Percentiles rank a stretch among this genome's conserved stretches.
Evolutionary conservation across 2,329 filamentous ascomycete species (phyloP).

Genomic region (Volutella citrinella): DNA sequence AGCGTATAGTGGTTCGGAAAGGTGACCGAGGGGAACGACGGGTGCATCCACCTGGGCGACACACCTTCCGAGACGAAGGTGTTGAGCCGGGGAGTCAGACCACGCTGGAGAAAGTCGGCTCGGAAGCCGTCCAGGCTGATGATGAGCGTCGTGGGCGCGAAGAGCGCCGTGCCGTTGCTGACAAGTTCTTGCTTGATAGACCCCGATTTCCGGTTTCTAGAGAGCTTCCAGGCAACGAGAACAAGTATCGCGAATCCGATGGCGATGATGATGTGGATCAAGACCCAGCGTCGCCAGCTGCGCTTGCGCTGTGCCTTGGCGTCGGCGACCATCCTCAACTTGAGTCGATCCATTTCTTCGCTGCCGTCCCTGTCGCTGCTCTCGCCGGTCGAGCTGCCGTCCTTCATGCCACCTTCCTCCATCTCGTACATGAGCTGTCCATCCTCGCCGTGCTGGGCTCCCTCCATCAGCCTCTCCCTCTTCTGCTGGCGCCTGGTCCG

Average conservation of each 20-base stretch:
- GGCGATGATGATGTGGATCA: constrained; percentile 50
- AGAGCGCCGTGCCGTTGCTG: constrained; percentile 84
- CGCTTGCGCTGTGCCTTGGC: constrained; percentile 48
- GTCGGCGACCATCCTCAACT: constrained; percentile 46
- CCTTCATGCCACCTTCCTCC: constrained; percentile 74
- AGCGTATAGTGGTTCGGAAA: constrained; percentile 97
- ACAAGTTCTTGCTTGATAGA: constrained; percentile 33
- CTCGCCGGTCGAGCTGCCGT: constrained; percentile 61
- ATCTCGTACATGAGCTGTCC: constrained; percentile 84
- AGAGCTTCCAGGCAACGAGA: constrained; percentile 58
- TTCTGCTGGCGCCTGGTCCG: constrained; percentile 51
- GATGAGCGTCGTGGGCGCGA: constrained; percentile 87
- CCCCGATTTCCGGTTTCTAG: constrained; percentile 40
- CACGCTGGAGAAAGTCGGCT: constrained; percentile 84
- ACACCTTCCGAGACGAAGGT: constrained; percentile 78
- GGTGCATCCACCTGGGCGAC: constrained; percentile 87
- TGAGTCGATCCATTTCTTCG: constrained; percentile 54
- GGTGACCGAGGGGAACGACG: constrained; percentile 92
- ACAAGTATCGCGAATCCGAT: constrained; percentile 55
- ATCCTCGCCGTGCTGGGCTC: constrained; percentile 62
- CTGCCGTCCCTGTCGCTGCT: constrained; percentile 61
- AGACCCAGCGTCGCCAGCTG: constrained; percentile 51
- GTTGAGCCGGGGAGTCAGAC: constrained; percentile 78
- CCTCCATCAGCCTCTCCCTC: constrained; percentile 49
- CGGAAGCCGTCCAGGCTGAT: constrained; percentile 95